phyloP scores from a whole-genome alignment of 768 basidiomycete species.

The Termitomyces heimii region DNA sequence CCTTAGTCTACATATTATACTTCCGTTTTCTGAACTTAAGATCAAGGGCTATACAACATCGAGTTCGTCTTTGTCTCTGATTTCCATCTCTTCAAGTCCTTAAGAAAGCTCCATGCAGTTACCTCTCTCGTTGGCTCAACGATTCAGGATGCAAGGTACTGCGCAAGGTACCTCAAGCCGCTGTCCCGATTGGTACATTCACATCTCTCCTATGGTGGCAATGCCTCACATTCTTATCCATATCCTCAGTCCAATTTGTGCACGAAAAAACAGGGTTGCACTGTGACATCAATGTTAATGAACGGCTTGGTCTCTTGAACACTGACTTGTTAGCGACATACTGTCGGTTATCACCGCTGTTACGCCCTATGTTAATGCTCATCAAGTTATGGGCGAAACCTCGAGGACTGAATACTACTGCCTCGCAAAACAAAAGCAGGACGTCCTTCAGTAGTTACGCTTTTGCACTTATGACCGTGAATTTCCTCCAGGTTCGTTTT shows the following conservation, averaged over 20 bases:
- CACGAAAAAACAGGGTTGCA: slow-evolving; percentile 34
- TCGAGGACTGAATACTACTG: slow-evolving; percentile 43
- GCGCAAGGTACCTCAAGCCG: slow-evolving; percentile 23
- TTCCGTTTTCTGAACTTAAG: neutral
- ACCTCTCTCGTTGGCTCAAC: slow-evolving; percentile 22
- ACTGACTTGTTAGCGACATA: slow-evolving; percentile 48
- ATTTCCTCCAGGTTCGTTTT: slow-evolving; percentile 44
- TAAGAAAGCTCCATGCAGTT: slow-evolving; percentile 14
- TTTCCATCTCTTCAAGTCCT: neutral
- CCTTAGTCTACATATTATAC: neutral
- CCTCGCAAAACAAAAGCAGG: slow-evolving; percentile 12
- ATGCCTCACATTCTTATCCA: neutral
- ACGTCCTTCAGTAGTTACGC: slow-evolving; percentile 58
- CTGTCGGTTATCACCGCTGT: slow-evolving; percentile 36
- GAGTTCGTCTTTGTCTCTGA: neutral
- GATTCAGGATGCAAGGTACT: slow-evolving; percentile 27
- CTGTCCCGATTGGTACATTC: slow-evolving; percentile 37
- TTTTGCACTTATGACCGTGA: slow-evolving; percentile 54
- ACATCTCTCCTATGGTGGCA: neutral
- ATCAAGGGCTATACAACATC: slow-evolving; percentile 23
- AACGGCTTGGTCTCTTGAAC: slow-evolving; percentile 48
- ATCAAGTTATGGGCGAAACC: slow-evolving; percentile 61
- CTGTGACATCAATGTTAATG: slow-evolving; percentile 60
- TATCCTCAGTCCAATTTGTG: slow-evolving; percentile 39
- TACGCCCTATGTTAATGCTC: slow-evolving; percentile 36